Percentiles rank a stretch among this genome's conserved stretches.
Conservation (phyloP, 2,329 filamentous ascomycete genomes). For the Penicillium sp. region DNA sequence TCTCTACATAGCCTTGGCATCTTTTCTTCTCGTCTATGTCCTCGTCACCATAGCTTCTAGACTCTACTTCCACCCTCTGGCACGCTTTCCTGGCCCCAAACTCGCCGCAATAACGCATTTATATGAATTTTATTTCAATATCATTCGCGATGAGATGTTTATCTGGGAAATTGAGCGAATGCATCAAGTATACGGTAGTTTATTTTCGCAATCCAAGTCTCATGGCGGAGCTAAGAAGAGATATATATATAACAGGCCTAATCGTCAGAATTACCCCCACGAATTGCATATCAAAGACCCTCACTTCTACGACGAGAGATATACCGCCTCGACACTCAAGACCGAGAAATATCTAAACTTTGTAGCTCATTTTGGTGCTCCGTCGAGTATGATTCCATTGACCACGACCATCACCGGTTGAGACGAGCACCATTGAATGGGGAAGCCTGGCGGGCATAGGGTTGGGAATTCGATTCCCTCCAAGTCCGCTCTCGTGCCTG, state of each 20-base stretch:
- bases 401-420: constrained; percentile 22
- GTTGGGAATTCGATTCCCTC: too few species aligned
- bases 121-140: constrained; percentile 36
- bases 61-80: constrained; percentile 31
- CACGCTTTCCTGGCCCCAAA: constrained; percentile 27
- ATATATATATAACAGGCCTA: constrained; percentile 24
- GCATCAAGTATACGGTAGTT: constrained; percentile 31
- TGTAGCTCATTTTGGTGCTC: constrained; percentile 17
- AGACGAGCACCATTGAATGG: constrained; percentile 21
- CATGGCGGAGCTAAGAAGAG: too few species aligned
- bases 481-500: too few species aligned
- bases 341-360: constrained; percentile 25
- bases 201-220: too few species aligned
- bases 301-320: constrained; percentile 31
- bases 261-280: constrained; percentile 31
- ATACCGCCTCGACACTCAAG: constrained; percentile 21
- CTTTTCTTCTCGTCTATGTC: not conserved
- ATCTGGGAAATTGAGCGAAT: constrained; percentile 31
- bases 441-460: too few species aligned
- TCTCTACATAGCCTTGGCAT: not conserved
- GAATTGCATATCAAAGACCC: constrained; percentile 34
- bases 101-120: constrained; percentile 27
- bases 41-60: constrained; percentile 20
- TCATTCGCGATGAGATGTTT: constrained; percentile 29
- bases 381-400: constrained; percentile 17